phyloP scores from a whole-genome alignment of 179 eudicot genomes.

The Gypsophila paniculata region DNA sequence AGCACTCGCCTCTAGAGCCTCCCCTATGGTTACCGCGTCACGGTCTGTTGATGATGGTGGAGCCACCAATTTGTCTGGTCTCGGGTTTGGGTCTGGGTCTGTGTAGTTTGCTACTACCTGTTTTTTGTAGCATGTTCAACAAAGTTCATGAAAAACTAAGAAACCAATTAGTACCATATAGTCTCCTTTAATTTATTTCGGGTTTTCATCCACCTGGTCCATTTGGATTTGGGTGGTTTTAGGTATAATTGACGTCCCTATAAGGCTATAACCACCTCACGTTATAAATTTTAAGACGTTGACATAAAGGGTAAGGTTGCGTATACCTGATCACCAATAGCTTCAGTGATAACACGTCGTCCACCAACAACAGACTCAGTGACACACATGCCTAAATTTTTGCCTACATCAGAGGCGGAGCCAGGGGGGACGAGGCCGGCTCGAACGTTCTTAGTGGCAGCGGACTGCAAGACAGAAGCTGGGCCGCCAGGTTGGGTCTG shows the following conservation, averaged over 20 bases:
- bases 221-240: too few species aligned
- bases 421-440: slow-evolving; percentile 37
- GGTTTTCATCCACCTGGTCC: too few species aligned
- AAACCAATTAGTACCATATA: too few species aligned
- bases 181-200: too few species aligned
- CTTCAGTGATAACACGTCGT: slow-evolving; percentile 37
- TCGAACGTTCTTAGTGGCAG: slow-evolving; percentile 46
- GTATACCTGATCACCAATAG: slow-evolving; percentile 54
- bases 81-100: slow-evolving; percentile 26
- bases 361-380: slow-evolving; percentile 37
- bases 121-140: too few species aligned
- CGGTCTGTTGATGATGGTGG: slow-evolving; percentile 18
- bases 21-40: slow-evolving; percentile 52
- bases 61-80: slow-evolving; percentile 9
- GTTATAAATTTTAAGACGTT: too few species aligned
- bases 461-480: slow-evolving; percentile 59
- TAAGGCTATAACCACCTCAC: too few species aligned
- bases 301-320: not conserved
- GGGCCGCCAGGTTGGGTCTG: slow-evolving; percentile 42
- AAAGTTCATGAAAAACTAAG: too few species aligned
- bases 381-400: slow-evolving; percentile 36
- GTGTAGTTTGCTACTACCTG: slow-evolving; percentile 49
- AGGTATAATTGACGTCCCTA: too few species aligned
- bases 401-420: slow-evolving; percentile 29
- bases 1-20: slow-evolving; percentile 55